Evolutionary conservation across 1,284 basidiomycete genomes (phyloP).

Genomic region (Trametes polyzona): DNA sequence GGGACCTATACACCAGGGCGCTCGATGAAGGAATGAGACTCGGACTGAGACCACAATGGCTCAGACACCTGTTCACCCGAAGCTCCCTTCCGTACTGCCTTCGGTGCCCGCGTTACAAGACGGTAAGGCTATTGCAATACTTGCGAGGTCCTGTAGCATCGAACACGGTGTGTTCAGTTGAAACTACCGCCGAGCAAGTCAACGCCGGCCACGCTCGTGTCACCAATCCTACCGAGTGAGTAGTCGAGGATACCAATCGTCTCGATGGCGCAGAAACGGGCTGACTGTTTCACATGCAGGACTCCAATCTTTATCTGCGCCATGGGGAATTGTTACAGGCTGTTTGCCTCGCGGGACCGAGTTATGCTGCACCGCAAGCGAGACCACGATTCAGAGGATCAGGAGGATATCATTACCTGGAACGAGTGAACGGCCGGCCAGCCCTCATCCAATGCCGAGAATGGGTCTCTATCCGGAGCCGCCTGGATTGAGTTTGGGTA

Average conservation of each 20-base stretch:
- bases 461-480: no score
- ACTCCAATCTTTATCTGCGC: slow-evolving; percentile 71
- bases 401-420: slow-evolving; percentile 73
- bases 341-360: slow-evolving; percentile 72
- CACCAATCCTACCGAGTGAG: slow-evolving; percentile 57
- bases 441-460: background rate
- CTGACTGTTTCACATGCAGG: slow-evolving; percentile 38
- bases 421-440: slow-evolving; percentile 46
- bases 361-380: slow-evolving; percentile 73
- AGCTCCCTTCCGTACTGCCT: slow-evolving; percentile 36
- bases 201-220: slow-evolving; percentile 50
- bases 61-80: slow-evolving; percentile 29
- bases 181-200: slow-evolving; percentile 54
- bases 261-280: background rate
- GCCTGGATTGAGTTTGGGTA: no score
- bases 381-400: slow-evolving; percentile 67
- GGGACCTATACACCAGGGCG: no score
- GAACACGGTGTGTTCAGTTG: slow-evolving; percentile 34
- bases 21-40: background rate
- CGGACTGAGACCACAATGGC: slow-evolving; percentile 16
- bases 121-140: slow-evolving; percentile 23
- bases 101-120: slow-evolving; percentile 38
- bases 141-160: background rate
- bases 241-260: slow-evolving; percentile 9
- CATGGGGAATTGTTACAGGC: slow-evolving; percentile 64